These are phyloP conservation scores for Aspergillus nomiae DNA, from an alignment of 2,329 filamentous ascomycete species.

Conservation along the genomic window DNA sequence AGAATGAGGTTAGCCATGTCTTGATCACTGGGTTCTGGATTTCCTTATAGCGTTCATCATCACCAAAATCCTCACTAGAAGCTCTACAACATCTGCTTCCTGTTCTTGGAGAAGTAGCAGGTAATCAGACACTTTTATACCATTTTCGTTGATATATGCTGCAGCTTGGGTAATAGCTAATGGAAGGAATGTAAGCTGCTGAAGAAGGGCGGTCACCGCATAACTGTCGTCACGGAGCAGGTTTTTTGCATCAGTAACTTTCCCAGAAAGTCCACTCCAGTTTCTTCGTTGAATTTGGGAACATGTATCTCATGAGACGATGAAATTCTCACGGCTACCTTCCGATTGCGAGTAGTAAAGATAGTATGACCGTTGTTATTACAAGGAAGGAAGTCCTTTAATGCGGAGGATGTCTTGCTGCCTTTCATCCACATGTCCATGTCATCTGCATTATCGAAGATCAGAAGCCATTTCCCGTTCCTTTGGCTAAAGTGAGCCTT, in stretches of 20 bases:
- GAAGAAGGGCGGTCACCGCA: neutral
- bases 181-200: slow-evolving; percentile 15
- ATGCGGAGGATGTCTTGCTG: too few species aligned
- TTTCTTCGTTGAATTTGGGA: slow-evolving; percentile 2
- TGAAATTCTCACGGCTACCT: slow-evolving; percentile 9
- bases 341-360: slow-evolving; percentile 14
- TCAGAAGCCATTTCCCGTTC: too few species aligned
- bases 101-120: slow-evolving; percentile 8
- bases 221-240: neutral
- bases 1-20: slow-evolving; percentile 22
- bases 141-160: slow-evolving; percentile 20
- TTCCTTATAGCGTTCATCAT: slow-evolving; percentile 15
- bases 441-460: too few species aligned
- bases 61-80: slow-evolving; percentile 17
- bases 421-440: too few species aligned
- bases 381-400: too few species aligned
- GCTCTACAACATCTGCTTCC: slow-evolving; percentile 6
- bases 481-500: too few species aligned
- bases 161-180: slow-evolving; percentile 12
- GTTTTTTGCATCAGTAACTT: slow-evolving; percentile 2
- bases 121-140: slow-evolving; percentile 5
- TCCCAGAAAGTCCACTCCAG: slow-evolving; percentile 6
- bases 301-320: slow-evolving; percentile 13
- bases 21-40: slow-evolving; percentile 14
- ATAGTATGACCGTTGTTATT: too few species aligned